Percentiles rank a stretch among this genome's conserved stretches.
These are phyloP conservation scores for Colletotrichum spaethianum DNA, from an alignment of 2,329 filamentous ascomycete species.

Conservation along the genomic window DNA sequence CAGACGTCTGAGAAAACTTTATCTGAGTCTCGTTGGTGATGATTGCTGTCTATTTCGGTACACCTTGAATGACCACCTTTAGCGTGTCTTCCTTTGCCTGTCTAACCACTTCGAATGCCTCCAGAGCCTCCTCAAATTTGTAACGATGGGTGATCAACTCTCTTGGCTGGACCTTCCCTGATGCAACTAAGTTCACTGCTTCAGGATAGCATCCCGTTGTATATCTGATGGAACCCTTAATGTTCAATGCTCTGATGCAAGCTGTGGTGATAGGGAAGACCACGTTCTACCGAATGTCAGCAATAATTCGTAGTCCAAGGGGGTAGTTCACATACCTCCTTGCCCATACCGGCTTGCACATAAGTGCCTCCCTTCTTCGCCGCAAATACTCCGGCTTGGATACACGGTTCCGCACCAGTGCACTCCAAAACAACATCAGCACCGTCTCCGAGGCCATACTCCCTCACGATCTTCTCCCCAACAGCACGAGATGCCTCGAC, in stretches of 20 bases:
- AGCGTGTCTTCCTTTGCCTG: conserved; percentile 78
- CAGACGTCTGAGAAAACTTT: no score
- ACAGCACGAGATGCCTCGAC: conserved; percentile 66
- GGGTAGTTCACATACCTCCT: conserved; percentile 46
- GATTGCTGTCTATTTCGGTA: conserved; percentile 11
- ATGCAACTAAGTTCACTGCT: conserved; percentile 64
- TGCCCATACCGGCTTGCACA: conserved; percentile 67
- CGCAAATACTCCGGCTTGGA: conserved; percentile 62
- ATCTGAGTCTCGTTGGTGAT: not conserved
- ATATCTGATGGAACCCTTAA: conserved; percentile 80
- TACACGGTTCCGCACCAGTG: conserved; percentile 53
- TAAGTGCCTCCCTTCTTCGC: conserved; percentile 62
- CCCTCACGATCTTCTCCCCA: conserved; percentile 61
- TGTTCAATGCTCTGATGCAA: conserved; percentile 81
- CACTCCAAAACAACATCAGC: conserved; percentile 63
- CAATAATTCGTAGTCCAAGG: no score
- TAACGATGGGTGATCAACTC: conserved; percentile 81
- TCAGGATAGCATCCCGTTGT: conserved; percentile 81
- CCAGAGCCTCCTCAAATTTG: conserved; percentile 70
- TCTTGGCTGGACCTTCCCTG: conserved; percentile 58
- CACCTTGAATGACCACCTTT: conserved; percentile 76
- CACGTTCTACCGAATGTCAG: conserved; percentile 53
- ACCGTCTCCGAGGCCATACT: conserved; percentile 58
- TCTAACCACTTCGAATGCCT: conserved; percentile 79
- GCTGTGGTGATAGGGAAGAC: conserved; percentile 78